Evolutionary conservation across 371 early-diverging fungal species (phyloP).

Genomic region (Haplosporangium sp.): DNA sequence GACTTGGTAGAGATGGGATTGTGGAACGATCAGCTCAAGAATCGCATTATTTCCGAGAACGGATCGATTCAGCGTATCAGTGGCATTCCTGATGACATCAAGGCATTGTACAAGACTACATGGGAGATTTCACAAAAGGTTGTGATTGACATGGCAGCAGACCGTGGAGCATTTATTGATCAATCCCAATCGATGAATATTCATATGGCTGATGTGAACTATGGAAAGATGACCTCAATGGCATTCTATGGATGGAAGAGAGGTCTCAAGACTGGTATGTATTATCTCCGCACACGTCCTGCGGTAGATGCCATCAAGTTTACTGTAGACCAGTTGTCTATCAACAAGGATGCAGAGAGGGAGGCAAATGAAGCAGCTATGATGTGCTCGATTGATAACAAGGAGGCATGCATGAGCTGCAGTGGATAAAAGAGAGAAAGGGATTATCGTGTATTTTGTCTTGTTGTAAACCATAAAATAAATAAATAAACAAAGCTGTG

Average conservation of each 20-base stretch:
- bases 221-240: conserved; percentile 94
- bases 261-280: conserved; percentile 99
- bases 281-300: conserved; percentile 98
- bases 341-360: conserved; percentile 68
- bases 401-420: conserved; percentile 93
- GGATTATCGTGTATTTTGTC: neutral
- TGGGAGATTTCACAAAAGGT: conserved; percentile 97
- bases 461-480: neutral
- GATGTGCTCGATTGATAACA: conserved; percentile 91
- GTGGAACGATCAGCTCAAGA: conserved; percentile 98
- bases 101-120: conserved; percentile 97
- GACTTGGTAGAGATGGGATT: conserved; percentile 94
- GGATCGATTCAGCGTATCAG: conserved; percentile 93
- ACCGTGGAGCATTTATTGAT: conserved; percentile 98
- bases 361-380: conserved; percentile 67
- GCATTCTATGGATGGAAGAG: conserved; percentile 99
- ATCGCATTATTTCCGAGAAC: conserved; percentile 96
- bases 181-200: conserved; percentile 99
- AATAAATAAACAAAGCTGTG: neutral
- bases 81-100: conserved; percentile 93
- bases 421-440: conserved; percentile 66
- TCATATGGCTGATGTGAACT: conserved; percentile 70
- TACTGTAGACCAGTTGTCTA: conserved; percentile 76
- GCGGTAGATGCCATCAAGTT: conserved; percentile 98
- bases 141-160: conserved; percentile 89